A percentile compares a stretch with the other conserved stretches of the same genome.
Conservation (phyloP, 2,329 filamentous ascomycete genomes). For the Cercospora sp. region DNA sequence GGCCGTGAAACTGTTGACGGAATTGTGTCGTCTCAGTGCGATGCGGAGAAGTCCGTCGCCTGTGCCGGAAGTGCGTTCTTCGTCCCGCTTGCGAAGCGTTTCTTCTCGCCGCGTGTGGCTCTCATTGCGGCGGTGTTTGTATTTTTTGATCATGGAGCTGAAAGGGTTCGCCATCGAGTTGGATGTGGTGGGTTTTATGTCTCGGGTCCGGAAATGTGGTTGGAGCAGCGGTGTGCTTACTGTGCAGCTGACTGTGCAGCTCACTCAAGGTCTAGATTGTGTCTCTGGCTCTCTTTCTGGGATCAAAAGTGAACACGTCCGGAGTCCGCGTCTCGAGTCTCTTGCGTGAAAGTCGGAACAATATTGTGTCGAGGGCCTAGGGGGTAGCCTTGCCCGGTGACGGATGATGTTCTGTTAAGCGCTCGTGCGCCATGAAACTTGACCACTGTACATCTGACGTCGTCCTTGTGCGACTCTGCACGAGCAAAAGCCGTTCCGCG, state of each 20-base stretch:
- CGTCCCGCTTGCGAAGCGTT: slow-evolving; percentile 8
- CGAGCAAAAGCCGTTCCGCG: background rate
- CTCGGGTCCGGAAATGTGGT: background rate
- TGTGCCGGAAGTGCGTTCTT: slow-evolving; percentile 7
- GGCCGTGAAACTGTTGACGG: slow-evolving; percentile 17
- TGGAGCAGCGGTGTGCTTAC: background rate
- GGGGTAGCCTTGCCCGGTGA: background rate
- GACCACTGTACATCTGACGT: slow-evolving; percentile 1
- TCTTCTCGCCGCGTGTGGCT: slow-evolving; percentile 5
- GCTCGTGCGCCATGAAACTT: background rate
- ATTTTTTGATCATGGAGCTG: slow-evolving; percentile 10
- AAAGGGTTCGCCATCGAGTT: background rate
- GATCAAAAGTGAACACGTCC: background rate
- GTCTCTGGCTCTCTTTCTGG: background rate
- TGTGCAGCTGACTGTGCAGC: background rate
- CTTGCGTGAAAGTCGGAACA: background rate
- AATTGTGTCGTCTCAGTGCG: slow-evolving; percentile 10
- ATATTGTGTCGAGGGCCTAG: background rate
- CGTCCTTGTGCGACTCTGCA: background rate
- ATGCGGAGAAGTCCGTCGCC: slow-evolving; percentile 18
- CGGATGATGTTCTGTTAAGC: background rate
- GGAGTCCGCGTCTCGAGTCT: background rate
- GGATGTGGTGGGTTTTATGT: background rate
- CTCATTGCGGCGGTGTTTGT: slow-evolving; percentile 1
- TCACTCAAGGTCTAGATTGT: background rate